Evolutionary conservation across 306 rosid genomes (phyloP).

Genomic region (Alnus rubra): DNA sequence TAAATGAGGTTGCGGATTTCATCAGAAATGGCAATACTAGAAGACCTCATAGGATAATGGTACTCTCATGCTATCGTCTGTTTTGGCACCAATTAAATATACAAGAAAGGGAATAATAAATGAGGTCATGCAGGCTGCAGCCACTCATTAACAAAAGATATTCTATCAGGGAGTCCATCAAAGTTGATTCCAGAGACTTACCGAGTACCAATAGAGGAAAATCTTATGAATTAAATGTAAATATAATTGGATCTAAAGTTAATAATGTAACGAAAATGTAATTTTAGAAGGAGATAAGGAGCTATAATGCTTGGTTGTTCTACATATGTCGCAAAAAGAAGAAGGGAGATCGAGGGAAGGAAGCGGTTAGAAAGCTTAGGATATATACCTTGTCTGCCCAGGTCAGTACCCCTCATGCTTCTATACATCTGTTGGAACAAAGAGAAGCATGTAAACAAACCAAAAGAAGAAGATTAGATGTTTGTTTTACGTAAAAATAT

Average conservation of each 20-base stretch:
- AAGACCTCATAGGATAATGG: slow-evolving; percentile 33
- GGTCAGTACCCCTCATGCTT: slow-evolving; percentile 76
- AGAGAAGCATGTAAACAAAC: not conserved
- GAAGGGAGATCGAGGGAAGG: not conserved
- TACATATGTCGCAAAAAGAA: not conserved
- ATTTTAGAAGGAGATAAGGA: not conserved
- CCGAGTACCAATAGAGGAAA: slow-evolving; percentile 45
- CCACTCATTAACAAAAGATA: slow-evolving; percentile 33
- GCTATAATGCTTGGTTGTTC: not conserved
- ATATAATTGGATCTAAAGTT: not conserved
- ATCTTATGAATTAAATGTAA: not conserved
- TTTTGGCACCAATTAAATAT: slow-evolving; percentile 47
- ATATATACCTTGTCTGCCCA: slow-evolving; percentile 66
- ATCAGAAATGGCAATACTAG: slow-evolving; percentile 44
- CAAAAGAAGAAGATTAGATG: not conserved
- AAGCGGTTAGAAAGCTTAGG: not conserved
- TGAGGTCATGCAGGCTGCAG: slow-evolving; percentile 21
- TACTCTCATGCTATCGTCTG: slow-evolving; percentile 34
- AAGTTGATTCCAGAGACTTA: not conserved
- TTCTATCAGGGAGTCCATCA: slow-evolving; percentile 23
- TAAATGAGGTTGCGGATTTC: slow-evolving; percentile 31
- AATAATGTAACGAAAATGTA: not conserved
- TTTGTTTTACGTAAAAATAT: not conserved
- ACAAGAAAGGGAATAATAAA: slow-evolving; percentile 37
- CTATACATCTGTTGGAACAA: slow-evolving; percentile 77